phyloP scores from a whole-genome alignment of 2,329 filamentous ascomycete genomes.

The Aspergillus sergii region DNA sequence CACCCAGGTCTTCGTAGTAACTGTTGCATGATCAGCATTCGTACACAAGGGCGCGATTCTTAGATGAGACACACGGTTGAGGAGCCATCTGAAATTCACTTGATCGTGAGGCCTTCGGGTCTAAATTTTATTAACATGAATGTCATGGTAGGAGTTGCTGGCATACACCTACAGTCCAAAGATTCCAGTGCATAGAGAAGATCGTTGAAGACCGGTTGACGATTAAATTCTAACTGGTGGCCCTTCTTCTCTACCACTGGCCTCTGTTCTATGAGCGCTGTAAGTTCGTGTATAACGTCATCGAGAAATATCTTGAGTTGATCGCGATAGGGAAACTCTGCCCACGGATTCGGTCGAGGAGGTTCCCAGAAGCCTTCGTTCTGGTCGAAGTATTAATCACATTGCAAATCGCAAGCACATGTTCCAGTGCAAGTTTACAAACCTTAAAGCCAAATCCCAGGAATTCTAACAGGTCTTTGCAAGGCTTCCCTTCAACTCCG shows the following conservation, averaged over 20 bases:
- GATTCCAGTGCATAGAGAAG: slow-evolving; percentile 42
- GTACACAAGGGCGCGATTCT: background rate
- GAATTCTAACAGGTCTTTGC: slow-evolving; percentile 58
- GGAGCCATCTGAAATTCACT: slow-evolving; percentile 35
- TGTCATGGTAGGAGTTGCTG: no score
- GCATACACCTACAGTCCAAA: slow-evolving; percentile 33
- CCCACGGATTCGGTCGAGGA: slow-evolving; percentile 38
- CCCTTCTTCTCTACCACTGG: slow-evolving; percentile 43
- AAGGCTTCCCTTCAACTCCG: slow-evolving; percentile 57
- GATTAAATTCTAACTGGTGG: slow-evolving; percentile 32
- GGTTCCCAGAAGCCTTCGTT: slow-evolving; percentile 47
- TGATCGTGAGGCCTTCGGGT: slow-evolving; percentile 30
- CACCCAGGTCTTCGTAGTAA: slow-evolving; percentile 65
- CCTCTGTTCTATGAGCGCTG: slow-evolving; percentile 52
- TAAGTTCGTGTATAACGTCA: slow-evolving; percentile 62
- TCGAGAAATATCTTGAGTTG: slow-evolving; percentile 55
- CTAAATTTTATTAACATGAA: slow-evolving; percentile 25
- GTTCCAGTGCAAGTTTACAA: slow-evolving; percentile 23
- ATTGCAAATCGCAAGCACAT: background rate
- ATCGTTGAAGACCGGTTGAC: slow-evolving; percentile 40
- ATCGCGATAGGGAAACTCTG: slow-evolving; percentile 44
- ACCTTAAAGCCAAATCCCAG: slow-evolving; percentile 59
- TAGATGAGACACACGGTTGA: slow-evolving; percentile 34
- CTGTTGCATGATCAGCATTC: slow-evolving; percentile 30
- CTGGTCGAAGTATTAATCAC: slow-evolving; percentile 21